Evolutionary conservation across 495 filamentous ascomycete species (phyloP).

Genomic region (Aspergillus cavernicola): DNA sequence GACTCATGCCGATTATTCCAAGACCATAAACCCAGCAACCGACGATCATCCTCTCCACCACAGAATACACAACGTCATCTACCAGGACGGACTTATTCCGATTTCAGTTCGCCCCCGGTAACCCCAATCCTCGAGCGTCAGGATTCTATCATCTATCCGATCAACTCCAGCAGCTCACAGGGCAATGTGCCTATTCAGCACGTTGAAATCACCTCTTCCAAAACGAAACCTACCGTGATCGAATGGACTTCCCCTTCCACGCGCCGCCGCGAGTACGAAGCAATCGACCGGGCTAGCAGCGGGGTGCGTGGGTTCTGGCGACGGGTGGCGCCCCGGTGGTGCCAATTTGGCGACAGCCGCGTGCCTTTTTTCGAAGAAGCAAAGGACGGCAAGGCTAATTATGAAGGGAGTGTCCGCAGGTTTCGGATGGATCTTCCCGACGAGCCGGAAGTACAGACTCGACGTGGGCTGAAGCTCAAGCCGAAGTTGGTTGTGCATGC

Average conservation of each 20-base stretch:
- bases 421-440: slow-evolving; percentile 49
- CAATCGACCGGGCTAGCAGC: slow-evolving; percentile 46
- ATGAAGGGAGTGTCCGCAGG: slow-evolving; percentile 45
- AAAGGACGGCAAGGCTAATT: slow-evolving; percentile 32
- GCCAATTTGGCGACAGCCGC: slow-evolving; percentile 27
- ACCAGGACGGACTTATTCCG: slow-evolving; percentile 13
- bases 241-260: slow-evolving; percentile 49
- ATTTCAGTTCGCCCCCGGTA: slow-evolving; percentile 10
- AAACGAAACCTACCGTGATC: slow-evolving; percentile 42
- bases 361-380: slow-evolving; percentile 43
- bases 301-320: slow-evolving; percentile 46
- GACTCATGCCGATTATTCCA: slow-evolving; percentile 47
- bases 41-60: slow-evolving; percentile 6
- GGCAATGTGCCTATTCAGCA: slow-evolving; percentile 6
- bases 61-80: background rate
- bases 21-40: slow-evolving; percentile 11
- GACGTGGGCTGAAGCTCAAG: slow-evolving; percentile 13
- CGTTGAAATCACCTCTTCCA: slow-evolving; percentile 19
- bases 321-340: slow-evolving; percentile 41
- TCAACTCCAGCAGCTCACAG: background rate
- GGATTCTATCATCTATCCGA: slow-evolving; percentile 4
- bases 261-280: slow-evolving; percentile 45
- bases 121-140: slow-evolving; percentile 11
- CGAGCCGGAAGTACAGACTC: slow-evolving; percentile 15
- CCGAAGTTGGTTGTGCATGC: slow-evolving; percentile 11